A percentile compares a stretch with the other conserved stretches of the same genome.
phyloP scores from a whole-genome alignment of 805 yeast species.

The Lipomyces spencermartinsiae region DNA sequence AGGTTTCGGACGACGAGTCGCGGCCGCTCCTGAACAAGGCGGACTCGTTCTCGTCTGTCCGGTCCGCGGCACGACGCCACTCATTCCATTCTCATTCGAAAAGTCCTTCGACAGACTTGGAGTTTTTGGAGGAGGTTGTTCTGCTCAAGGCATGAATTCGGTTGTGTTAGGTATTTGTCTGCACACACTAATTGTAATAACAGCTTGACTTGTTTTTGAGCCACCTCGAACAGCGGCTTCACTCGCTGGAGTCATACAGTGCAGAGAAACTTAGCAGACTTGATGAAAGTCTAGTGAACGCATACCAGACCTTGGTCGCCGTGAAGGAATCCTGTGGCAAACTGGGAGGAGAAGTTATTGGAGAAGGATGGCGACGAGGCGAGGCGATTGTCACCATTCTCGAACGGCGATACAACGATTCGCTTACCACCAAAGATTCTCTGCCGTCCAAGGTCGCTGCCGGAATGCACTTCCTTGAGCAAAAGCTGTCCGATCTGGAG shows the following conservation, averaged over 20 bases:
- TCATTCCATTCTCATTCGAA: conserved; percentile 29
- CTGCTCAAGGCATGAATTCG: conserved; percentile 23
- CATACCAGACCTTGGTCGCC: conserved; percentile 42
- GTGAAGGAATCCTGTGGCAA: conserved; percentile 41
- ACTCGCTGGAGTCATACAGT: conserved; percentile 46
- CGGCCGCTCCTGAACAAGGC: conserved; percentile 10
- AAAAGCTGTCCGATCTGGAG: conserved; percentile 45
- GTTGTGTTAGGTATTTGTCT: background rate
- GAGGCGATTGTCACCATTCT: conserved; percentile 44
- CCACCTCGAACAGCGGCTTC: conserved; percentile 42
- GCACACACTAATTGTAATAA: too few species aligned
- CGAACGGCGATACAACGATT: conserved; percentile 41
- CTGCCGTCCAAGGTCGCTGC: conserved; percentile 40
- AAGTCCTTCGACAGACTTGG: conserved; percentile 21
- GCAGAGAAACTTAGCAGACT: conserved; percentile 42
- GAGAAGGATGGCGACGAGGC: conserved; percentile 45
- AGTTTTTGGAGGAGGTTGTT: conserved; percentile 29
- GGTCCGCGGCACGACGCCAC: conserved; percentile 18
- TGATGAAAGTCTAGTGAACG: conserved; percentile 44
- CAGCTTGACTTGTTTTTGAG: conserved; percentile 40
- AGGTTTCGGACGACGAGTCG: background rate
- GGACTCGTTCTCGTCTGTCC: conserved; percentile 18
- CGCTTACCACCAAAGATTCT: conserved; percentile 33
- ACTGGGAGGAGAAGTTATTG: conserved; percentile 43
- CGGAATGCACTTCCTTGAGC: conserved; percentile 47